Base-by-base conservation (phyloP, 1,284 basidiomycete species). In the Papiliotrema flavescens region DNA sequence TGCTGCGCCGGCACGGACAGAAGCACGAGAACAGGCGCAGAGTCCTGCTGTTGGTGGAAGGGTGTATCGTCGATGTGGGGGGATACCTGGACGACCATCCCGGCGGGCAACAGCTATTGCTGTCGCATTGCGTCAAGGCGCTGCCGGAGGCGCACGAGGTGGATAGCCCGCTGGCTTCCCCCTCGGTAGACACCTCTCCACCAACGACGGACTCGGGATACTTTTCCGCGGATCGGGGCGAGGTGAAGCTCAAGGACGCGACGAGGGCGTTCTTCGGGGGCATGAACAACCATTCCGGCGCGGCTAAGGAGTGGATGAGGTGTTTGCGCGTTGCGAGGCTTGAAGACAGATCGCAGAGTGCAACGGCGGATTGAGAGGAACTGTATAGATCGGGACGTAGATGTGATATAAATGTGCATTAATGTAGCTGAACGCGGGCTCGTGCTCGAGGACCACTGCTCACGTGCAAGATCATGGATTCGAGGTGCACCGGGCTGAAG, bases 221-320 rank as follows among this genome's bases (percentile, higher is more conserved):
- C 54, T 61, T 55, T 28, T 70, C 64, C 11, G 60, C 55, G 14
- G 51, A 36, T 1, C 23, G 48, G 20, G 43, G 34, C 5, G 56
- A 49, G 17, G 50, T 49, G 15, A 36, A 36, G 28, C 71, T 74
- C 63, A 77, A 70, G 55, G 81, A 86, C 54, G 83, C 85, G 0
- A 80, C 80, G 14, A 82, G 80, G 79, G 84, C 86, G 2, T 88
- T 88, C 74, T 77, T 81, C 51, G 86, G 86, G 14, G 86, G 86
- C 14, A 74, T 88, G 65, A 89, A 89, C 67, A 83, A 83, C 53
- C 87, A 89, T 64, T 84, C 84, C 20, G 79, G 80, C 23, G 81
- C 83, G 1, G 86, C 86, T 15, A 81, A 78, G 60, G 79, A 78
- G 59, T 76, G 79, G 49, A 81, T 87, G 82, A 70, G 72, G 52